Base-by-base conservation (phyloP, 768 basidiomycete genomes). In the Mycena belliarum region DNA sequence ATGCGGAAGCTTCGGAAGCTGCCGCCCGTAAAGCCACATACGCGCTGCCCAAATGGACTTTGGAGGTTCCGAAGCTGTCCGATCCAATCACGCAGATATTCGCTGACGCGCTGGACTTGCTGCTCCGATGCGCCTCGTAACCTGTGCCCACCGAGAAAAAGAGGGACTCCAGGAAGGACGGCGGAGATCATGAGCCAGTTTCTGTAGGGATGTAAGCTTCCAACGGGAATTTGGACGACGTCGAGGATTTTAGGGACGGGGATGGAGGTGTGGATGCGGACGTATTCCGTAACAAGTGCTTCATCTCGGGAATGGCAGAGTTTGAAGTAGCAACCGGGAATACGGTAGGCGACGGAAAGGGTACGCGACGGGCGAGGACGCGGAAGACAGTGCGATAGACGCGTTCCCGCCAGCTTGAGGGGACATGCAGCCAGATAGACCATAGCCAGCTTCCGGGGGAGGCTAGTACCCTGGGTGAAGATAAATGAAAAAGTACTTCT, bases 141-240 rank as follows among this genome's bases (percentile, higher is more conserved):
- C 21, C 48, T 38, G 23, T 44, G 28, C 7, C 49, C 58, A 29
- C 29, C 24, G 25, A 41, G 18, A 38, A 57, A 57, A 10, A 61
- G 54, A 21, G 61, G 47, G 23, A 32, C 35, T 7, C 61, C 61
- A 16, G 52, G 49, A 24, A 56, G 35, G 45, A 46, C 12, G 45
- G 45, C 65, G 32, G 66, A 68, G 28, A 66, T 52, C 52, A 58
- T 49, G 45, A 65, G 48, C 28, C 61, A 52, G 8, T 41, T 63
- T 49, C 52, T 52, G 32, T 29, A 4, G 26, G 37, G 25, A 29
- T 37, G 32, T 33, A 26, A 23, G 23, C 29, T 25, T 29, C 38
- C 46, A 21, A 28, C 20, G n/a, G 55, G 55, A 23, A 56, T 24
- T 28, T 21, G 47, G 18, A 56, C 55, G n/a, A 57, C 40, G 44